A percentile compares a stretch with the other conserved stretches of the same genome.
Evolutionary conservation across 371 early-diverging fungal species (phyloP).

Genomic region (Mortierella polycephala): DNA sequence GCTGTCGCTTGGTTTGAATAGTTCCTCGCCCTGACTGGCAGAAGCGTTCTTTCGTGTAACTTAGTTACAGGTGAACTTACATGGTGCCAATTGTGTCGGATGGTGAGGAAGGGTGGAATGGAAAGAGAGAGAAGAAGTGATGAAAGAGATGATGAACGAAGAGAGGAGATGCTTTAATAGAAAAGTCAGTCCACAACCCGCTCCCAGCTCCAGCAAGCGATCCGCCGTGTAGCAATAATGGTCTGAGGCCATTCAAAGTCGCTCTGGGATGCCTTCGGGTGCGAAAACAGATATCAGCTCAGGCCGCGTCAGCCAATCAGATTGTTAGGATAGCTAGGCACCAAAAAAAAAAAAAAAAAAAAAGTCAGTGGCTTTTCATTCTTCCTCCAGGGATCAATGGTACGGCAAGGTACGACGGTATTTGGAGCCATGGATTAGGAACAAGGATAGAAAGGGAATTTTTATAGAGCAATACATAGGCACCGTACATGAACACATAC

Average conservation of each 20-base stretch:
- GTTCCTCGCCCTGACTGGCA: neutral
- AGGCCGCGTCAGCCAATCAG: slow-evolving; percentile 43
- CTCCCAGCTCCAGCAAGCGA: no score
- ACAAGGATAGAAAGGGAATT: no score
- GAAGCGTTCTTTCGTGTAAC: neutral
- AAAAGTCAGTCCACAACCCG: neutral
- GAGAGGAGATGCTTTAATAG: slow-evolving; percentile 3
- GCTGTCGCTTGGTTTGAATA: neutral
- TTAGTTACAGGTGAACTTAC: slow-evolving; percentile 16
- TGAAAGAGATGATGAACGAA: slow-evolving; percentile 6
- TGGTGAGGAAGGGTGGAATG: neutral
- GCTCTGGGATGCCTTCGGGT: slow-evolving; percentile 4
- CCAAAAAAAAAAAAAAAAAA: slow-evolving; percentile 3
- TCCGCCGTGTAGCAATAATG: no score
- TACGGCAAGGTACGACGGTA: no score
- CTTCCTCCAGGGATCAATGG: neutral
- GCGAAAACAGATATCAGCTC: slow-evolving; percentile 46
- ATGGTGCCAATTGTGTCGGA: slow-evolving; percentile 18
- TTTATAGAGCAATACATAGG: no score
- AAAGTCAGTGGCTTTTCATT: slow-evolving; percentile 9
- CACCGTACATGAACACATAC: no score
- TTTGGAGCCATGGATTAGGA: no score
- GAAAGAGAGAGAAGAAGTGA: slow-evolving; percentile 3
- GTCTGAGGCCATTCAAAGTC: no score
- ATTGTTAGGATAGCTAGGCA: slow-evolving; percentile 10